phyloP scores from a whole-genome alignment of 768 basidiomycete species.

The Rickenella mellea region DNA sequence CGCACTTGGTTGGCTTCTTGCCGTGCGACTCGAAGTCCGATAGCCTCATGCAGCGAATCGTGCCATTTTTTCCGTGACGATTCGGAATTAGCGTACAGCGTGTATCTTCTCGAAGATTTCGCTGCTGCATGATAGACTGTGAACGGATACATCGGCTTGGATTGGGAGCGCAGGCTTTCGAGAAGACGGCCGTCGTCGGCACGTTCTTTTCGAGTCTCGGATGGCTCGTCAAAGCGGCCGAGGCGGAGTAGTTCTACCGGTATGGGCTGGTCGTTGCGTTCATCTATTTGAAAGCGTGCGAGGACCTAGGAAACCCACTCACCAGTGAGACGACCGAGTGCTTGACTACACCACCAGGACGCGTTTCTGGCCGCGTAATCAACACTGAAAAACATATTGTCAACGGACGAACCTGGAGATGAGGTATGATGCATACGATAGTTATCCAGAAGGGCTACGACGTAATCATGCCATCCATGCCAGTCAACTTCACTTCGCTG shows the following conservation, averaged over 20 bases:
- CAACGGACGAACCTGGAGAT: neutral
- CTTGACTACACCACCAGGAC: constrained; percentile 34
- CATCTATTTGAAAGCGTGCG: constrained; percentile 4
- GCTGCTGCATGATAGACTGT: constrained; percentile 64
- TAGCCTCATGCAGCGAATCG: constrained; percentile 46
- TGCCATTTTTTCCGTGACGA: constrained; percentile 54
- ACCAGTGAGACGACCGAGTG: constrained; percentile 60
- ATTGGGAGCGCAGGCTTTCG: constrained; percentile 42
- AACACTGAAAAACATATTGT: constrained; percentile 36
- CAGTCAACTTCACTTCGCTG: constrained; percentile 56
- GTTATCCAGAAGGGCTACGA: constrained; percentile 65
- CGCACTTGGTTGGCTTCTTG: constrained; percentile 69
- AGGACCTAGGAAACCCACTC: constrained; percentile 14
- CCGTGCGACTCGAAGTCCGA: constrained; percentile 51
- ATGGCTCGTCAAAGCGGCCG: constrained; percentile 47
- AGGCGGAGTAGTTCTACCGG: constrained; percentile 72
- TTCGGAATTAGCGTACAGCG: constrained; percentile 57
- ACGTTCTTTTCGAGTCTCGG: constrained; percentile 58
- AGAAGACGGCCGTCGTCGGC: constrained; percentile 48
- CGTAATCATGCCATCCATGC: constrained; percentile 62
- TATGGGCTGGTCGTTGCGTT: constrained; percentile 45
- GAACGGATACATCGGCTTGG: constrained; percentile 61
- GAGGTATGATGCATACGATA: constrained; percentile 41
- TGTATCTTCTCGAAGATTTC: constrained; percentile 53
- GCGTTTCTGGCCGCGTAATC: constrained; percentile 52